These are phyloP conservation scores for Candida alai DNA, from an alignment of 805 yeast genomes.

Conservation along the genomic window DNA sequence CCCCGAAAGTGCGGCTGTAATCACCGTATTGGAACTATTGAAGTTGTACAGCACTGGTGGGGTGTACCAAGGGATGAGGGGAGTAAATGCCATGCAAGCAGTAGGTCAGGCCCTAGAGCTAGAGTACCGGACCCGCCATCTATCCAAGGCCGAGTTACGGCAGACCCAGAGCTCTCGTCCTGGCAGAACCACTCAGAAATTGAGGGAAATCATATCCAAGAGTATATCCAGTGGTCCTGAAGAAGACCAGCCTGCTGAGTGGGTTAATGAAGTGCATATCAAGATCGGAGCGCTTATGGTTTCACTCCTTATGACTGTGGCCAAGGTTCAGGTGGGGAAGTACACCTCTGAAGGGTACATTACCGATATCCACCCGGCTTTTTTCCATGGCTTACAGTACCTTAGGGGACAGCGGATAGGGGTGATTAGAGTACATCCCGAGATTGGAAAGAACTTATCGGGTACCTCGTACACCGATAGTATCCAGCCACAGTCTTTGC, in stretches of 20 bases:
- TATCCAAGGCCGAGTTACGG: slow-evolving; percentile 54
- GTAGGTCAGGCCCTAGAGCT: slow-evolving; percentile 83
- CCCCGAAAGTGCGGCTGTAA: slow-evolving; percentile 78
- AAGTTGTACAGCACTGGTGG: slow-evolving; percentile 74
- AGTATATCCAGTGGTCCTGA: no score
- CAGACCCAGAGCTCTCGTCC: slow-evolving; percentile 17
- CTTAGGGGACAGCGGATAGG: slow-evolving; percentile 78
- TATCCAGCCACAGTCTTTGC: slow-evolving; percentile 81
- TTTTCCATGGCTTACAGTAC: slow-evolving; percentile 83
- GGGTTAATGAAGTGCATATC: slow-evolving; percentile 36
- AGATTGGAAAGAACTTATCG: slow-evolving; percentile 61
- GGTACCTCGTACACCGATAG: slow-evolving; percentile 61
- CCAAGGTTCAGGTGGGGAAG: slow-evolving; percentile 76
- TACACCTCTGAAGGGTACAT: slow-evolving; percentile 57
- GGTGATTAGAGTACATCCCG: slow-evolving; percentile 69
- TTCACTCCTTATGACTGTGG: slow-evolving; percentile 73
- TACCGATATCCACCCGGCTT: slow-evolving; percentile 82
- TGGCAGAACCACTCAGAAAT: no score
- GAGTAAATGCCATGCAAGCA: slow-evolving; percentile 74
- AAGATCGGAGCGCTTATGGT: slow-evolving; percentile 79
- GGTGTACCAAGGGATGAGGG: slow-evolving; percentile 73
- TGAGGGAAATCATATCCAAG: slow-evolving; percentile 4
- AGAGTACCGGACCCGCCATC: slow-evolving; percentile 72
- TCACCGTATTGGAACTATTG: slow-evolving; percentile 78
- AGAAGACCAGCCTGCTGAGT: slow-evolving; percentile 14